A percentile compares a stretch with the other conserved stretches of the same genome.
Evolutionary conservation across 1,284 basidiomycete genomes (phyloP).

Genomic region (Ceratobasidium theobromae): DNA sequence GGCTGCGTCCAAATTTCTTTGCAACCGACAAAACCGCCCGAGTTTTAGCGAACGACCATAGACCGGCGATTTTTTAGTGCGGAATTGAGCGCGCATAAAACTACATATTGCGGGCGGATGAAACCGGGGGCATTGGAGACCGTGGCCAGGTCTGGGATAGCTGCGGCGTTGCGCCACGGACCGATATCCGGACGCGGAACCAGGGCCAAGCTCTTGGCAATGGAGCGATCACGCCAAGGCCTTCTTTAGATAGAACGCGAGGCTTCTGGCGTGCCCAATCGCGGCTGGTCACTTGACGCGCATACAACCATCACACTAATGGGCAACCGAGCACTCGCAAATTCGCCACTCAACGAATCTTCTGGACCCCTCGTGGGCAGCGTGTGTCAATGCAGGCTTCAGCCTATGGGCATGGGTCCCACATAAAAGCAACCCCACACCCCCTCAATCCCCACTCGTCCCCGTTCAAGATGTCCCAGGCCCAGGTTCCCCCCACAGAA

Average conservation of each 20-base stretch:
- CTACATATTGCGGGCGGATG: too few relatives aligned
- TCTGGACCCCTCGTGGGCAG: too few relatives aligned
- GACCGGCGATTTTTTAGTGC: too few relatives aligned
- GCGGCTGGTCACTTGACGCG: not conserved
- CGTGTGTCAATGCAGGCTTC: slow-evolving; percentile 1
- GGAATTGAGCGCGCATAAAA: too few relatives aligned
- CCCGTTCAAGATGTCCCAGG: slow-evolving; percentile 17
- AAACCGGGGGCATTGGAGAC: too few relatives aligned
- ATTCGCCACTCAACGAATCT: not conserved
- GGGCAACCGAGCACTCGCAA: not conserved
- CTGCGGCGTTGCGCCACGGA: not conserved
- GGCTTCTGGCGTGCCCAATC: not conserved
- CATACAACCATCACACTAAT: not conserved
- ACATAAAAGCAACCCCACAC: slow-evolving; percentile 9
- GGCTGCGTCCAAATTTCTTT: too few relatives aligned
- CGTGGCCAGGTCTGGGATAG: too few relatives aligned
- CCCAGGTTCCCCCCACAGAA: slow-evolving; percentile 10
- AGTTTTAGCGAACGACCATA: too few relatives aligned
- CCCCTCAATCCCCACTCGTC: not conserved
- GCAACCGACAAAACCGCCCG: too few relatives aligned
- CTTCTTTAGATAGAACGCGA: slow-evolving; percentile 23
- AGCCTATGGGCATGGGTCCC: too few relatives aligned
- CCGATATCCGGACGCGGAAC: slow-evolving; percentile 9
- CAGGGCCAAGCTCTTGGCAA: slow-evolving; percentile 3
- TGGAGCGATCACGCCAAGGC: slow-evolving; percentile 11